Base-by-base conservation (phyloP, 176 grass and related monocot species). In the Avena insularis region DNA sequence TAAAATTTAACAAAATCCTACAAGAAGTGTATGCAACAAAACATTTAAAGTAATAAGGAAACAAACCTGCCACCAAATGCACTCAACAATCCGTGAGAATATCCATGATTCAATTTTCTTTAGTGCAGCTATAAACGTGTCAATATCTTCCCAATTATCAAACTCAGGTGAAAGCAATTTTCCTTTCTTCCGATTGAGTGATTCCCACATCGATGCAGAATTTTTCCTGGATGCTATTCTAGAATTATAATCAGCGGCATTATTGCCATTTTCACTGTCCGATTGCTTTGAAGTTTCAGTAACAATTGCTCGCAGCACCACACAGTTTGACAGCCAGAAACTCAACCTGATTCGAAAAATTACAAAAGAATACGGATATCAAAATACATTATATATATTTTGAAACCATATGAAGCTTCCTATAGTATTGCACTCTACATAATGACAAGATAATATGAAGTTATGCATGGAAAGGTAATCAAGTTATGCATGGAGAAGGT, bases 61-160 rank as follows among this genome's bases (percentile, higher is more conserved):
- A 64, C 72, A 45, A 58, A 98, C 97, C 97, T 98, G 97, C 97
- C 97, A 98, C 97, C 97, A 98, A 85, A 98, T 88, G 65, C 92
- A 96, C 73, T 96, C 94, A 43, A 96, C 89, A 57, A 94, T 93
- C 82, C 94, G 75, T 79, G 90, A 94, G 81, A 98, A 94, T 80
- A 98, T 93, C 97, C 97, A 98, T 12, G 84, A 92, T 90, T 98
- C 97, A 29, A 92, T 98, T 85, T 96, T 98, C 82, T 89, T 92
- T 47, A 98, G 80, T 78, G 94, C 92, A 61, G 92, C 90, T 84
- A 94, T 89, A 82, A 98, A 94, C 9, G 97, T 96, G n/a, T 87
- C 83, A 13, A 90, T 78, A 75, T 98, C 87, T 87, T 93, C 94
- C 97, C 94, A 98, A 19, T 94, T 92, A 75, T 92, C 94, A 79